These are phyloP conservation scores for Thraustotheca clavata DNA, from an alignment of 352 stramenopile species.

Conservation along the genomic window DNA sequence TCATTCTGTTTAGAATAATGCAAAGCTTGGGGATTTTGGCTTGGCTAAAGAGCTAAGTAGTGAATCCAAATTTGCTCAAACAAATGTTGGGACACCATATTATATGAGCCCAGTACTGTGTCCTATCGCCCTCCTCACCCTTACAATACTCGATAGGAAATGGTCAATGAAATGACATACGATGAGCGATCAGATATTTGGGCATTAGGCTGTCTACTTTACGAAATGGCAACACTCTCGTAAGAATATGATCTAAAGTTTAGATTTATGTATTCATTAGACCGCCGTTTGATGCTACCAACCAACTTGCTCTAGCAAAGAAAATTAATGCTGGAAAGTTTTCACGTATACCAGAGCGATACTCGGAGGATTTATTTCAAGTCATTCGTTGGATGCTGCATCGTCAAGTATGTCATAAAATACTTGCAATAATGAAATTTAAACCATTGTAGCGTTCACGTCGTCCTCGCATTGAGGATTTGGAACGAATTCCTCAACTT, in stretches of 20 bases:
- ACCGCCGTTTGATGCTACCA: constrained; percentile 88
- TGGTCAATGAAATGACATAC: constrained; percentile 91
- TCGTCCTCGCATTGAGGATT: constrained; percentile 74
- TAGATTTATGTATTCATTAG: constrained; percentile 21
- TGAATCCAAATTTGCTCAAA: constrained; percentile 85
- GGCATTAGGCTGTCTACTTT: constrained; percentile 84
- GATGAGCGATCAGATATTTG: constrained; percentile 90
- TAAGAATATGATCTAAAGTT: constrained; percentile 25
- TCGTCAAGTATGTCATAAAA: constrained; percentile 27
- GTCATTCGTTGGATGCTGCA: constrained; percentile 88
- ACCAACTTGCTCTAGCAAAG: constrained; percentile 87
- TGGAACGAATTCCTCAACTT: constrained; percentile 74
- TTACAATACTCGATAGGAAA: constrained; percentile 31
- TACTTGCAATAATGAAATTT: neutral
- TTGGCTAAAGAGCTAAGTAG: constrained; percentile 87
- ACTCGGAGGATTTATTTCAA: constrained; percentile 87
- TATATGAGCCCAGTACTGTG: constrained; percentile 76
- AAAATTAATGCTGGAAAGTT: constrained; percentile 93
- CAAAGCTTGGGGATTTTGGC: constrained; percentile 89
- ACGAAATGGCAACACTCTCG: constrained; percentile 85
- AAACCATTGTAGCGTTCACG: constrained; percentile 34
- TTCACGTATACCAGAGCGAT: constrained; percentile 81
- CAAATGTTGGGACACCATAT: constrained; percentile 89
- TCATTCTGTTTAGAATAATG: constrained; percentile 76
- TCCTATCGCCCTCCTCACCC: neutral